A percentile compares a stretch with the other conserved stretches of the same genome.
phyloP scores from a whole-genome alignment of 1,284 basidiomycete species.

The Ganoderma meredithae region DNA sequence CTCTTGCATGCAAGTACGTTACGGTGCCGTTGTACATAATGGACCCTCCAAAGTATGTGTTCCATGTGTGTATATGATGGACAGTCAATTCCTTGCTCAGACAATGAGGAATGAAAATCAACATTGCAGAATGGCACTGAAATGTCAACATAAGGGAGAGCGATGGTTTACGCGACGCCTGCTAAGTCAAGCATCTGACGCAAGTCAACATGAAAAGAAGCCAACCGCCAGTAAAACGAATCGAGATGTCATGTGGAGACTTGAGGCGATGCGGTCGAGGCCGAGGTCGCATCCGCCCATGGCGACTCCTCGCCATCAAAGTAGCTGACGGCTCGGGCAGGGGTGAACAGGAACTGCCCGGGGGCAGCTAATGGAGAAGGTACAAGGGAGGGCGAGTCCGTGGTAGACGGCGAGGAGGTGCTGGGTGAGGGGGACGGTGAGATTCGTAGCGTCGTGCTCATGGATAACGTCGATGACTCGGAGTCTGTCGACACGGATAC shows the following conservation, averaged over 20 bases:
- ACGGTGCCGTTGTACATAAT: slow-evolving; percentile 35
- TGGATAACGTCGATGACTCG: background rate
- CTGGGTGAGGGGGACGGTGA: slow-evolving; percentile 12
- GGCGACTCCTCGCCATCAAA: slow-evolving; percentile 40
- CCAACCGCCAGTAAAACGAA: background rate
- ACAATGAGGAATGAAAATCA: slow-evolving; percentile 4
- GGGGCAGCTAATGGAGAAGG: slow-evolving; percentile 34
- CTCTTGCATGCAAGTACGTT: slow-evolving; percentile 31
- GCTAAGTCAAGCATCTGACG: background rate
- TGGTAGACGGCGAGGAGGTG: slow-evolving; percentile 1
- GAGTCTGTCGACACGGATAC: background rate
- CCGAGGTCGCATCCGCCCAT: slow-evolving; percentile 40
- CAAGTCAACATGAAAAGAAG: background rate
- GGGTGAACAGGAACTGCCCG: slow-evolving; percentile 33
- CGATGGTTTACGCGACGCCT: slow-evolving; percentile 5
- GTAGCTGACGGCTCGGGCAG: slow-evolving; percentile 34
- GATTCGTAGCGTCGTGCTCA: slow-evolving; percentile 1
- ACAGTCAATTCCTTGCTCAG: background rate
- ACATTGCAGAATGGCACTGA: slow-evolving; percentile 10
- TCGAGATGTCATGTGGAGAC: slow-evolving; percentile 8
- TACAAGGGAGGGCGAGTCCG: slow-evolving; percentile 24
- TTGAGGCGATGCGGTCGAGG: slow-evolving; percentile 16
- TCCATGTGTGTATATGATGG: slow-evolving; percentile 21
- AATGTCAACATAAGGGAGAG: slow-evolving; percentile 4
- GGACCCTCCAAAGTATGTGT: slow-evolving; percentile 21